Evolutionary conservation across 2,329 filamentous ascomycete genomes (phyloP).

Genomic region (Xylaria sp.): DNA sequence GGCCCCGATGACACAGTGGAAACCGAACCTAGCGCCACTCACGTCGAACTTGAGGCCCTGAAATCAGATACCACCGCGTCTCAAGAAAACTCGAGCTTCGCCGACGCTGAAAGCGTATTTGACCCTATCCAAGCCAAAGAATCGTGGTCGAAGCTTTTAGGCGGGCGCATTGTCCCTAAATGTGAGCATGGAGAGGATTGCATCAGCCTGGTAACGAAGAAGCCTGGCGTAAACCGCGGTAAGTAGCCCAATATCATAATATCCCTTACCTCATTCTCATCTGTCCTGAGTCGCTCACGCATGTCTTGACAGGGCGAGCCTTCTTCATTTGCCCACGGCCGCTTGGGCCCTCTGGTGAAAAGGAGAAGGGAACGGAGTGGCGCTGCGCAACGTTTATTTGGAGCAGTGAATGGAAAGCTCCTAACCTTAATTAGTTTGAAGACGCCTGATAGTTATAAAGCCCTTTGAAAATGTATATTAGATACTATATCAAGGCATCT

Average conservation of each 20-base stretch:
- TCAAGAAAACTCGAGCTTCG: slow-evolving; percentile 16
- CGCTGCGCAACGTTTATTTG: slow-evolving; percentile 86
- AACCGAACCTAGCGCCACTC: slow-evolving; percentile 16
- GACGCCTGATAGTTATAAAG: background rate
- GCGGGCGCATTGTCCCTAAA: slow-evolving; percentile 76
- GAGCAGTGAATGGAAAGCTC: slow-evolving; percentile 67
- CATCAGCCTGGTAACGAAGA: slow-evolving; percentile 85
- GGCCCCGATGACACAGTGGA: slow-evolving; percentile 37
- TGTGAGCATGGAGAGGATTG: slow-evolving; percentile 94
- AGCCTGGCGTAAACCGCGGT: slow-evolving; percentile 85
- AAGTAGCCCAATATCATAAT: slow-evolving; percentile 45
- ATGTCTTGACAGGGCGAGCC: slow-evolving; percentile 59
- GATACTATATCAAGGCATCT: background rate
- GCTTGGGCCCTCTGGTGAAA: slow-evolving; percentile 84
- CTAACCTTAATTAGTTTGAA: slow-evolving; percentile 25
- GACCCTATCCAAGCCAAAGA: slow-evolving; percentile 81
- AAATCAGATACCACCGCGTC: slow-evolving; percentile 23
- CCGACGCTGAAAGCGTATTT: slow-evolving; percentile 58
- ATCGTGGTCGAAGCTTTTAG: slow-evolving; percentile 86
- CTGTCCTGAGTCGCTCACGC: background rate
- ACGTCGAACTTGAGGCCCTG: background rate
- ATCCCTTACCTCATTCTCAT: background rate
- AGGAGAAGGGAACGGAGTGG: slow-evolving; percentile 87
- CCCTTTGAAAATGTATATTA: background rate
- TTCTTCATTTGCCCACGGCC: slow-evolving; percentile 77